Evolutionary conservation across 1,284 basidiomycete genomes (phyloP).

Genomic region (Meira miltonrushii): DNA sequence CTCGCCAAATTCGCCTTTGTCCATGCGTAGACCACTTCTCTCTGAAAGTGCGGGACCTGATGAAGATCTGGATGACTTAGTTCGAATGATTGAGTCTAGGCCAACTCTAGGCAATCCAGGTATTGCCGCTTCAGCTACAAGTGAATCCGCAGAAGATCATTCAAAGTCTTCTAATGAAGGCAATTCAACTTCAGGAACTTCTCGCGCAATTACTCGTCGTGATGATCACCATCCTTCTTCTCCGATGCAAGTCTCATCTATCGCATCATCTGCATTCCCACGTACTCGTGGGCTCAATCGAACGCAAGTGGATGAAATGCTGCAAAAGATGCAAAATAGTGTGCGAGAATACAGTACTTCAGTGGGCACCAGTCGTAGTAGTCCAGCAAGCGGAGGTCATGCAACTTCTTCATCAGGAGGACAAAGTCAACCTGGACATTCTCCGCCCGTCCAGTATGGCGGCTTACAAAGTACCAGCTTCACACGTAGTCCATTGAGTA

Average conservation of each 20-base stretch:
- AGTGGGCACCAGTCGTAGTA: not conserved
- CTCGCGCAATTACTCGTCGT: too few relatives aligned
- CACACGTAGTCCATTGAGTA: constrained; percentile 14
- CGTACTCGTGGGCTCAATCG: constrained; percentile 19
- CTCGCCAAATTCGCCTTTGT: not conserved
- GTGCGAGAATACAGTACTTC: constrained; percentile 14
- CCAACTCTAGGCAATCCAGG: constrained; percentile 16
- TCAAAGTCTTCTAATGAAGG: too few relatives aligned
- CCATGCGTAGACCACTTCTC: not conserved
- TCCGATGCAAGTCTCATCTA: not conserved
- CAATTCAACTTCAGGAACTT: too few relatives aligned
- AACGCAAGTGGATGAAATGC: constrained; percentile 35
- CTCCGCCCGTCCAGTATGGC: too few relatives aligned
- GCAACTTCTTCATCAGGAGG: not conserved
- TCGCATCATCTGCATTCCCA: not conserved
- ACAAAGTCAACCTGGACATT: not conserved
- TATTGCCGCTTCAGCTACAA: not conserved
- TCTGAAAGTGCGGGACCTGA: constrained; percentile 15
- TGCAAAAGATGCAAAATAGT: constrained; percentile 34
- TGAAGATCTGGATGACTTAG: constrained; percentile 37
- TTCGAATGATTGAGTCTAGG: constrained; percentile 29
- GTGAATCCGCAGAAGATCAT: not conserved
- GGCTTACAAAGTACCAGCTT: not conserved
- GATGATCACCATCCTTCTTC: too few relatives aligned
- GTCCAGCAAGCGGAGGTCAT: not conserved